Evolutionary conservation across 2,329 filamentous ascomycete genomes (phyloP), one percentile per base, ranked within the genome.

Genomic region (Sarocladium brachiariae): DNA sequence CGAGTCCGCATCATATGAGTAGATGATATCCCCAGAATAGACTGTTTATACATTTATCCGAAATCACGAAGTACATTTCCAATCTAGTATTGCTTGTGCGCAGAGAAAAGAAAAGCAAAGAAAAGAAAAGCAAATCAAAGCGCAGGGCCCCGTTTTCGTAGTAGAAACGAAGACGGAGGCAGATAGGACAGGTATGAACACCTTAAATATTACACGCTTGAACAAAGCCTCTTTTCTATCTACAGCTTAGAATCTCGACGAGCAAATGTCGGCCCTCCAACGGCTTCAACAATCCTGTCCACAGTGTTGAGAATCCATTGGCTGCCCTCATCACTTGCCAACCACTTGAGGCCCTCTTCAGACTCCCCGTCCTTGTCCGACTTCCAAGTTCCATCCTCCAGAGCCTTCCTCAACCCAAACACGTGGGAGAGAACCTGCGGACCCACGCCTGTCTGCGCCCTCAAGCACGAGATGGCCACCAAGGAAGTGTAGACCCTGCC

Each of bases 341-440:
- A 41, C 65, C 71, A 73, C 49, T 57, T 52, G n/a, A 63, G 59
- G 2, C 51, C 58, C 53, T 69, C 65, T 27, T 70, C 63, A 2
- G 60, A 68, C 53, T 65, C 63, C 0, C 58, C 60, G 37, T 65
- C 61, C 21, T 56, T 59, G 30, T 67, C 67, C 9, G 54, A 57
- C 56, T 58, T 59, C 67, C 75, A 76, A 18, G 70, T 72, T 1
- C 84, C 86, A 64, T 89, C 83, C 55, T 86, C 81, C 49, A 86
- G 74, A 1, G 81, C 86, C 71, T 93, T 93, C 52, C 86, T 69
- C 66, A 95, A 63, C 0, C 89, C 89, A 69, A 90, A 92, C 0
- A 93, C 75, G 66, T 95, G 89, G 57, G 84, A 89, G 16, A 86
- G 69, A 11, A 95, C 87, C 72, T 93, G 89, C 1, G 88, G 89